Evolutionary conservation across 2,329 filamentous ascomycete species (phyloP).

Genomic region (Fusarium sp.): DNA sequence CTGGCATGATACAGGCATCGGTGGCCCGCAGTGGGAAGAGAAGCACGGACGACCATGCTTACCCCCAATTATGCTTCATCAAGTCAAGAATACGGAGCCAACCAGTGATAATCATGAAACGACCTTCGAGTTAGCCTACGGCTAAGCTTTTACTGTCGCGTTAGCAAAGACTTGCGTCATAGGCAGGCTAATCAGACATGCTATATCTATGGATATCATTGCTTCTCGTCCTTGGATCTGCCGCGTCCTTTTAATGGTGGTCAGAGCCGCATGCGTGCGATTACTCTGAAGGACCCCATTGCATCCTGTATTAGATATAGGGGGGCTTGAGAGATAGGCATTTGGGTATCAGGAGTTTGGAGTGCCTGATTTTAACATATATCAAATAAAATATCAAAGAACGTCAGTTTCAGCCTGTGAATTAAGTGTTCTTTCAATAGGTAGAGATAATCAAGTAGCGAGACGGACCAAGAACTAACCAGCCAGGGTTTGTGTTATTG

Average conservation of each 20-base stretch:
- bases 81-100: conserved; percentile 66
- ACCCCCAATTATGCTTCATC: conserved; percentile 67
- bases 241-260: conserved; percentile 3
- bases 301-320: conserved; percentile 26
- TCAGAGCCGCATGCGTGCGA: conserved; percentile 20
- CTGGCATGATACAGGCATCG: conserved; percentile 63
- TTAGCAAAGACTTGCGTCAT: neutral
- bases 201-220: conserved; percentile 9
- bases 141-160: conserved; percentile 39
- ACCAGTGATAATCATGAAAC: conserved; percentile 56
- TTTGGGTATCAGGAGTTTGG: conserved; percentile 35
- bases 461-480: neutral
- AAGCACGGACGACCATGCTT: conserved; percentile 65
- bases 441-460: neutral
- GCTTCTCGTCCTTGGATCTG: conserved; percentile 6
- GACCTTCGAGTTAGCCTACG: conserved; percentile 51
- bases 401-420: neutral
- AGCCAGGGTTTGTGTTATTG: neutral
- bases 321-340: conserved; percentile 33
- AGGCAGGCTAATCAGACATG: neutral
- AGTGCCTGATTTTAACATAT: conserved; percentile 16
- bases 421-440: neutral
- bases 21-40: conserved; percentile 65
- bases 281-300: conserved; percentile 28
- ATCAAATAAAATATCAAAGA: neutral